These are phyloP conservation scores for Xylariomycetidae sp. DNA, from an alignment of 2,329 filamentous ascomycete genomes.

Conservation along the genomic window DNA sequence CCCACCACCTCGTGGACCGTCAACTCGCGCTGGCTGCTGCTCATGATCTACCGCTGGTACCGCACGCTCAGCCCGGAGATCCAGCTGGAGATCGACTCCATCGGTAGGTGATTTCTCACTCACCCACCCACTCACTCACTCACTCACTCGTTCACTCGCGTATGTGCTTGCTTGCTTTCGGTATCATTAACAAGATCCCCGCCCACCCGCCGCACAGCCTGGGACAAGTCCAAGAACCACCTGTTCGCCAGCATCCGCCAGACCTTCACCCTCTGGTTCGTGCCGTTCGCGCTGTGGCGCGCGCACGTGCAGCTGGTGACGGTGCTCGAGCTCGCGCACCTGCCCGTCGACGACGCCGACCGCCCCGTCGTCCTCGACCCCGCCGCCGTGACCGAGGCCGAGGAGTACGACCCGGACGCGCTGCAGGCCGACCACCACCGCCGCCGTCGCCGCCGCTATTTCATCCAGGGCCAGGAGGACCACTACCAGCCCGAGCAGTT, in stretches of 20 bases:
- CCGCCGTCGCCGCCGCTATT: constrained; percentile 57
- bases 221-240: constrained; percentile 57
- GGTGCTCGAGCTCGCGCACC: constrained; percentile 55
- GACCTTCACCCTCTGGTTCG: constrained; percentile 68
- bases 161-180: no score
- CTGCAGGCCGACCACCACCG: no score
- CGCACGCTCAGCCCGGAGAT: constrained; percentile 74
- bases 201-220: constrained; percentile 46
- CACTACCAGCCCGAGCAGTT: constrained; percentile 74
- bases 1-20: constrained; percentile 31
- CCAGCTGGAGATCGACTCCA: constrained; percentile 57
- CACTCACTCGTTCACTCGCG: not conserved
- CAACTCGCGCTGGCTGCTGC: constrained; percentile 61
- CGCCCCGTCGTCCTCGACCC: constrained; percentile 7
- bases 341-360: constrained; percentile 23
- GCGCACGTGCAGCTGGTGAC: constrained; percentile 63
- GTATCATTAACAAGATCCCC: no score
- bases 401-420: constrained; percentile 20
- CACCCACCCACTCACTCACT: not conserved
- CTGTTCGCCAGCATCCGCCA: constrained; percentile 72
- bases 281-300: constrained; percentile 61
- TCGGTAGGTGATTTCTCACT: constrained; percentile 31
- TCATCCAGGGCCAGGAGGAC: constrained; percentile 72
- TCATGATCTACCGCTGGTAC: constrained; percentile 74
- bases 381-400: constrained; percentile 5